Base-by-base conservation (phyloP, 2,329 filamentous ascomycete species). In the Fusarium penzigii region DNA sequence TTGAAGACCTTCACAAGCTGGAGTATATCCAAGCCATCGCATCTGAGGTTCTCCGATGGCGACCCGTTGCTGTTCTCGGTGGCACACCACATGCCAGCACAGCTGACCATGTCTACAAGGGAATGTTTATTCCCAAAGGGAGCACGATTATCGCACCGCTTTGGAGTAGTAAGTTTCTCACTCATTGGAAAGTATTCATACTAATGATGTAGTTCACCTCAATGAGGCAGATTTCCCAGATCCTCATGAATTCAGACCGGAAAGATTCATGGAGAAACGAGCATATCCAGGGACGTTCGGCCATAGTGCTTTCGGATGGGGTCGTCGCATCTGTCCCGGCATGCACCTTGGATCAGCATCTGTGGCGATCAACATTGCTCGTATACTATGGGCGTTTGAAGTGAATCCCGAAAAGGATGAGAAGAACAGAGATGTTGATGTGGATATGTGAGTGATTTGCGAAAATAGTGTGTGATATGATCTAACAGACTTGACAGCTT, bases 301-400 rank as follows among this genome's bases (percentile, higher is more conserved):
- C 1, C 72, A 75, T 32, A 73, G 72, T 5, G 70, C 72, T 0
- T 76, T 76, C 39, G 74, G 74, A 3, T 75, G 72, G 65, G 74
- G 74, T 0, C 67, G 74, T 13, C 65, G 74, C 2, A 62, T 75
- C 9, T 76, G 74, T 12, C 72, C 74, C 0, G 74, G 74, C 0
- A 68, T 80, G 56, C 79, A 84, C 46, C 72, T 84, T 1, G 79
- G 78, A 0, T 75, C 79, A 40, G 74, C 78, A 0, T 81, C 75
- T 0, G 69, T 84, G 0, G 70, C 72, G 10, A 65, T 79, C 2
- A 75, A 71, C 41, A 74, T 81, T 17, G 71, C 78, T 0, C 72
- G 76, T 3, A 66, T 80, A 0, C 62, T 86, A 0, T 86, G 82
- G 82, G 81, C 73, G 0, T 84, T 83, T 48, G 61, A 78, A 0